phyloP scores from a whole-genome alignment of 306 rosid genomes.

The Cicer pinnatifidum region DNA sequence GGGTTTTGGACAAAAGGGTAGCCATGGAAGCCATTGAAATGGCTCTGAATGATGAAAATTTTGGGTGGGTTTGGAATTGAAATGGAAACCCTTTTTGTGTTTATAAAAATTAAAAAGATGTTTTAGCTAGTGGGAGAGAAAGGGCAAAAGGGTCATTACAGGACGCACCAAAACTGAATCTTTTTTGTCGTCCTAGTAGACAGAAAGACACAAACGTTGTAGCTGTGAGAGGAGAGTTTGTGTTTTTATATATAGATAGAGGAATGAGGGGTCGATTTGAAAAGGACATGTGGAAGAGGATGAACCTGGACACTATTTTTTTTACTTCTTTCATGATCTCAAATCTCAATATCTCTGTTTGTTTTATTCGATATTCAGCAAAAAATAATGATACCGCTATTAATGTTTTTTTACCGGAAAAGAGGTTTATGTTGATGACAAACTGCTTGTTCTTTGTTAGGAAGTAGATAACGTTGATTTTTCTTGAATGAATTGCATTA shows the following conservation, averaged over 20 bases:
- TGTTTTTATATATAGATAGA: slow-evolving; percentile 15
- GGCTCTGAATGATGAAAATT: slow-evolving; percentile 1
- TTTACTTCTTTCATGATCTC: slow-evolving; percentile 8
- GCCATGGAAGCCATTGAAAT: slow-evolving; percentile 93
- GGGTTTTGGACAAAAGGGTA: slow-evolving; percentile 55
- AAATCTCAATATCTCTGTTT: background rate
- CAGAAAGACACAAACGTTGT: slow-evolving; percentile 33
- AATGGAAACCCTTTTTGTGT: background rate
- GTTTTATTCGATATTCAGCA: too few relatives aligned
- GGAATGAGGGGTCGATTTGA: background rate
- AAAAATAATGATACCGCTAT: too few relatives aligned
- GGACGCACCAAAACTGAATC: background rate
- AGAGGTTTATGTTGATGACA: too few relatives aligned
- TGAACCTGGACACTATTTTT: slow-evolving; percentile 49
- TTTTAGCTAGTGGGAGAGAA: slow-evolving; percentile 41
- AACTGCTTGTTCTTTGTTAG: too few relatives aligned
- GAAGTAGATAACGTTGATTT: too few relatives aligned
- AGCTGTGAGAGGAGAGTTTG: slow-evolving; percentile 6
- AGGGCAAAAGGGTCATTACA: slow-evolving; percentile 45
- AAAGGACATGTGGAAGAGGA: slow-evolving; percentile 33
- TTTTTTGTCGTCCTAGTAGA: background rate
- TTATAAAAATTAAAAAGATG: slow-evolving; percentile 40
- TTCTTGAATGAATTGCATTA: too few relatives aligned
- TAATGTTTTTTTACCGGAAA: too few relatives aligned
- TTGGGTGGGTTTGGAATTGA: background rate